These are phyloP conservation scores for Suillus discolor DNA, from an alignment of 768 basidiomycete genomes.

Conservation along the genomic window DNA sequence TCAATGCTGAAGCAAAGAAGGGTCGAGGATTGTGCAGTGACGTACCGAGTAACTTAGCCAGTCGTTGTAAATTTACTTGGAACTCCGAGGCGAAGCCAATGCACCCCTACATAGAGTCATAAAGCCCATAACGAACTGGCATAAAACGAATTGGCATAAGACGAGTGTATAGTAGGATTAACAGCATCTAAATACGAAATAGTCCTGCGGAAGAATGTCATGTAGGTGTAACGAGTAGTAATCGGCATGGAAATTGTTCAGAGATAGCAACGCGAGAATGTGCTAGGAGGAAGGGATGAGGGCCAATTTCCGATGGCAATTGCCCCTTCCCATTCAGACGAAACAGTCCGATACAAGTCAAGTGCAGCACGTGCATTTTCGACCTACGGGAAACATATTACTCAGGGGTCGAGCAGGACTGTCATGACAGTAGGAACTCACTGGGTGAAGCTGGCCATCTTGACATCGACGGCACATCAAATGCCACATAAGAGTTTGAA, in stretches of 20 bases:
- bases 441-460: conserved; percentile 71
- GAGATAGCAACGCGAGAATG: conserved; percentile 79
- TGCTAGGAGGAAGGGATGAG: conserved; percentile 71
- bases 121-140: background rate
- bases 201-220: conserved; percentile 3
- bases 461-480: conserved; percentile 80
- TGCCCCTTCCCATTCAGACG: conserved; percentile 65
- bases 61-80: background rate
- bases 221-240: conserved; percentile 7
- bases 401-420: conserved; percentile 16
- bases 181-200: conserved; percentile 7
- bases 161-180: conserved; percentile 7
- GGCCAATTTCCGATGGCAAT: conserved; percentile 72
- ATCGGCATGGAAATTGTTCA: conserved; percentile 29
- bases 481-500: conserved; percentile 81
- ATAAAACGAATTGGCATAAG: conserved; percentile 3
- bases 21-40: background rate
- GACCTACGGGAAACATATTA: conserved; percentile 43
- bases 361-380: conserved; percentile 72
- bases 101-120: conserved; percentile 7
- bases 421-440: conserved; percentile 39
- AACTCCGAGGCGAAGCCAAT: conserved; percentile 5
- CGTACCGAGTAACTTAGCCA: conserved; percentile 8
- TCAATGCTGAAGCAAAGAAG: conserved; percentile 14
- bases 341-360: conserved; percentile 57